Percentiles rank a stretch among this genome's conserved stretches.
phyloP scores from a whole-genome alignment of 352 stramenopile species.

The Bremia lactucae region DNA sequence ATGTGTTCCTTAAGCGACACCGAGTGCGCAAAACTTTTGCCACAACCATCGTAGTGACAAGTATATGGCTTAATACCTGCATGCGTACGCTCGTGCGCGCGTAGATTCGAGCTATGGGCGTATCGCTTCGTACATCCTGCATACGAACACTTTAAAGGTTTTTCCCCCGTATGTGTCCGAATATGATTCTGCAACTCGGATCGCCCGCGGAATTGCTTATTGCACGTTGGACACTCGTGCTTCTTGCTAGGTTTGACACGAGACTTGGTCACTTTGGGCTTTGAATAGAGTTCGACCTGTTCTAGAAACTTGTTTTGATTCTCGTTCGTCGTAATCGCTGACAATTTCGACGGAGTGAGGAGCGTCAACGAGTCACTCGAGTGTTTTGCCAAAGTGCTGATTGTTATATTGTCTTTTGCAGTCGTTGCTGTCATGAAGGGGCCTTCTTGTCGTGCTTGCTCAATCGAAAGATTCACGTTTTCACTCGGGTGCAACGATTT shows the following conservation, averaged over 20 bases:
- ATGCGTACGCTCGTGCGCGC: conserved; percentile 87
- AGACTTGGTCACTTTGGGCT: conserved; percentile 80
- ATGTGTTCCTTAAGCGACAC: conserved; percentile 89
- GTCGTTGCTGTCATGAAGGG: conserved; percentile 11
- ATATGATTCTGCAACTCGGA: conserved; percentile 85
- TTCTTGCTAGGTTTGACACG: conserved; percentile 81
- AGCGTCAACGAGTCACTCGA: no score
- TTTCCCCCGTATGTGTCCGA: conserved; percentile 85
- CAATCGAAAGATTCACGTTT: conserved; percentile 8
- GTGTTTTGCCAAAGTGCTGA: conserved; percentile 26
- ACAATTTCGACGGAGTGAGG: conserved; percentile 66
- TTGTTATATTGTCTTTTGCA: neutral
- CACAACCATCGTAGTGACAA: conserved; percentile 84
- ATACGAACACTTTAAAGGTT: conserved; percentile 83
- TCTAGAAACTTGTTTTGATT: conserved; percentile 82
- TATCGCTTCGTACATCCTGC: conserved; percentile 83
- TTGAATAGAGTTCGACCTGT: conserved; percentile 84
- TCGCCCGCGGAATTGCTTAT: conserved; percentile 75
- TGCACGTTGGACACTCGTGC: conserved; percentile 77
- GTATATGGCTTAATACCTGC: conserved; percentile 85
- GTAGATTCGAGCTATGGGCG: conserved; percentile 84
- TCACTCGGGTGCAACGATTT: conserved; percentile 44
- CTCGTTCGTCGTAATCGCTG: conserved; percentile 54
- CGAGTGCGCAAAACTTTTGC: conserved; percentile 85
- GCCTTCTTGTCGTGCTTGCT: conserved; percentile 13